Evolutionary conservation across 1,284 basidiomycete species (phyloP).

Genomic region (Sporisorium scitamineum): DNA sequence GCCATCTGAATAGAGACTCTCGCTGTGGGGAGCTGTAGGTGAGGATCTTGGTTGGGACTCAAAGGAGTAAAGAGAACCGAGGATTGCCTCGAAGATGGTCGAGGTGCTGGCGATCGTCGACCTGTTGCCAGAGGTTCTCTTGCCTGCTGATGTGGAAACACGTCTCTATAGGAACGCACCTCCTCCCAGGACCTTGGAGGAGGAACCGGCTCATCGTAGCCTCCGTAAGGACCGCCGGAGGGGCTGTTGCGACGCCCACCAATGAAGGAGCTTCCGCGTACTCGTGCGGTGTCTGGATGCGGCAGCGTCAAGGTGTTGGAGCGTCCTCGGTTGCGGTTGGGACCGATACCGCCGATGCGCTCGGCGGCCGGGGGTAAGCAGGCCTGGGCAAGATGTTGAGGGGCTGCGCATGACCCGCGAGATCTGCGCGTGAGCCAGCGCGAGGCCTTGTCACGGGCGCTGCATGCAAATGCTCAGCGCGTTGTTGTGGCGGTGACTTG

Average conservation of each 20-base stretch:
- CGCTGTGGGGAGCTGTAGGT: slow-evolving; percentile 1
- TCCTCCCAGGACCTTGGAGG: slow-evolving; percentile 42
- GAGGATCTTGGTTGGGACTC: slow-evolving; percentile 32
- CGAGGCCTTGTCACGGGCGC: slow-evolving; percentile 12
- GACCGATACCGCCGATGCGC: slow-evolving; percentile 32
- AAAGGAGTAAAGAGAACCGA: slow-evolving; percentile 53
- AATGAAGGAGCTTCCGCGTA: slow-evolving; percentile 27
- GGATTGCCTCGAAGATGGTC: slow-evolving; percentile 29
- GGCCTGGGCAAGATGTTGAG: slow-evolving; percentile 29
- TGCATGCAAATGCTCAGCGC: slow-evolving; percentile 22
- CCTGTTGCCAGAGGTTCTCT: slow-evolving; percentile 8
- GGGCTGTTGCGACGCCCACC: slow-evolving; percentile 24
- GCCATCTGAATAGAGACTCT: slow-evolving; percentile 8
- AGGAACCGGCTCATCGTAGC: slow-evolving; percentile 26
- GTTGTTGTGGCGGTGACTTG: slow-evolving; percentile 24
- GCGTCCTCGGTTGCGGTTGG: slow-evolving; percentile 44
- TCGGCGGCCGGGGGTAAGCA: slow-evolving; percentile 20
- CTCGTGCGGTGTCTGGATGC: slow-evolving; percentile 19
- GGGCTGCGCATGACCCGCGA: slow-evolving; percentile 15
- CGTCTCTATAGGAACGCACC: slow-evolving; percentile 14
- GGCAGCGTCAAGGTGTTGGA: slow-evolving; percentile 47
- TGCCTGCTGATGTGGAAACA: slow-evolving; percentile 1
- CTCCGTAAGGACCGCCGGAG: slow-evolving; percentile 10
- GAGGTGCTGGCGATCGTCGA: slow-evolving; percentile 19
- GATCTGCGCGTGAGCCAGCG: slow-evolving; percentile 21